These are phyloP conservation scores for Chytriomyces confervae DNA, from an alignment of 192 early-diverging fungal species.

Conservation along the genomic window DNA sequence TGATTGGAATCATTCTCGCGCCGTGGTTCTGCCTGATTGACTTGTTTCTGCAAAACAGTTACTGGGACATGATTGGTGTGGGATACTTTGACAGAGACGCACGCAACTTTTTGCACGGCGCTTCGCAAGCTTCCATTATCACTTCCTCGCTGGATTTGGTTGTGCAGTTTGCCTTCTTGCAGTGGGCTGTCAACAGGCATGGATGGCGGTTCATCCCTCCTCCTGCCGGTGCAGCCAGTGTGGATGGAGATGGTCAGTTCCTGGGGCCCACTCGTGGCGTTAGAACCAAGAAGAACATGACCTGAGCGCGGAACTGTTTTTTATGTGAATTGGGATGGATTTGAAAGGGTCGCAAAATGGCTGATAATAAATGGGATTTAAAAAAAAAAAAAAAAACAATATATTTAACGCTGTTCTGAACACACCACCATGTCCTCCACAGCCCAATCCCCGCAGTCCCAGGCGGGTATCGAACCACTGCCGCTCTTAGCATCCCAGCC, in stretches of 20 bases:
- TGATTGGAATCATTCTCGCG: slow-evolving; percentile 12
- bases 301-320: no score
- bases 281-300: no score
- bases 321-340: no score
- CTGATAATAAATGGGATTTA: no score
- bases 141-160: slow-evolving; percentile 3
- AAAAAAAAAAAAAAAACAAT: no score
- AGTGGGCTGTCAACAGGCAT: neutral
- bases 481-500: no score
- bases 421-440: no score
- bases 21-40: slow-evolving; percentile 13
- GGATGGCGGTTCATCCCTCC: neutral
- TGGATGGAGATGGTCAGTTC: neutral
- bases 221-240: neutral
- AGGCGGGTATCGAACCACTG: no score
- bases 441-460: no score
- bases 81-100: slow-evolving; percentile 2
- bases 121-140: neutral
- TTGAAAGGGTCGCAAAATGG: no score
- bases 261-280: no score
- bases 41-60: slow-evolving; percentile 22
- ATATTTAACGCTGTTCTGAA: no score
- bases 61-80: slow-evolving; percentile 21
- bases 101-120: neutral
- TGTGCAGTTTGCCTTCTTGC: neutral